Evolutionary conservation across 306 rosid genomes (phyloP).

Genomic region (Cucumis hystrix): DNA sequence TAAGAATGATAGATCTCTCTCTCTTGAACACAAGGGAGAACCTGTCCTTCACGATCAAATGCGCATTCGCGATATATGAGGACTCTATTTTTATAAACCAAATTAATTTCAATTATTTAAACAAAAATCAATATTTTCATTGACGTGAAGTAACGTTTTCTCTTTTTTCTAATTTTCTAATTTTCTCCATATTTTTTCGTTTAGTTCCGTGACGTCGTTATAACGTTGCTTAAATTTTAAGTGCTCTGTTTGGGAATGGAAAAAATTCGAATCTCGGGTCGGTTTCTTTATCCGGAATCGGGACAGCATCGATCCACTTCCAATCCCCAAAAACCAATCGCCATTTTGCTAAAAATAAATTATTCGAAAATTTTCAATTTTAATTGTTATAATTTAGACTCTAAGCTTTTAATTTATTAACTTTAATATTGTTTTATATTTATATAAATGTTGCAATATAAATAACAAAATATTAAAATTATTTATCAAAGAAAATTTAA

Average conservation of each 20-base stretch:
- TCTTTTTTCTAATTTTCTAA: neutral
- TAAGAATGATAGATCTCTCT: neutral
- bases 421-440: no score
- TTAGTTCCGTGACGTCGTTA: slow-evolving; percentile 3
- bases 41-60: neutral
- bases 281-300: neutral
- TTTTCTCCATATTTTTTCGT: neutral
- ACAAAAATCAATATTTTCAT: neutral
- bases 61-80: neutral
- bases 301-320: neutral
- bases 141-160: neutral
- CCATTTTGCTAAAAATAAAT: no score
- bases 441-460: no score
- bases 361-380: no score
- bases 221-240: slow-evolving; percentile 4
- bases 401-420: no score
- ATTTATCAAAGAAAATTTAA: no score
- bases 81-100: neutral
- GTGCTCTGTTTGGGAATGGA: neutral
- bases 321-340: neutral
- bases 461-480: no score
- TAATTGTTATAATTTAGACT: no score
- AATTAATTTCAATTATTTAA: neutral
- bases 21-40: slow-evolving; percentile 5
- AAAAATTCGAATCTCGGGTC: neutral